phyloP scores from a whole-genome alignment of 352 stramenopile species.

The Phytophthora macrochlamydospora region DNA sequence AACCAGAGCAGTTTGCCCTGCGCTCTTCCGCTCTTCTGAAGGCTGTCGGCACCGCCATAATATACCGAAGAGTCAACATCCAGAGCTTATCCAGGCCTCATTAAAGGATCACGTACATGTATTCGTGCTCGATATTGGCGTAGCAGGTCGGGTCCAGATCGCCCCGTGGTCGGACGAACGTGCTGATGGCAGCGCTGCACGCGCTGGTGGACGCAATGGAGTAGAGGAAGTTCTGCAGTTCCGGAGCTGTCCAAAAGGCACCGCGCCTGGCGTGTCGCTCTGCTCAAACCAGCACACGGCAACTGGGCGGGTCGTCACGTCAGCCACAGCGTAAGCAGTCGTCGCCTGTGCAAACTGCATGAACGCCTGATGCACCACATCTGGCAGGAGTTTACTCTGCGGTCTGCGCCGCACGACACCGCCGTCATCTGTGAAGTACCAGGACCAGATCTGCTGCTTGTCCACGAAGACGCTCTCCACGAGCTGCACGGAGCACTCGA shows the following conservation, averaged over 20 bases:
- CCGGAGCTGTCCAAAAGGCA: slow-evolving; percentile 59
- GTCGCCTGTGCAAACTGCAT: slow-evolving; percentile 24
- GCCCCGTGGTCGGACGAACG: slow-evolving; percentile 67
- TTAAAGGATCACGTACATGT: slow-evolving; percentile 43
- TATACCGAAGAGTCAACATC: too few relatives aligned
- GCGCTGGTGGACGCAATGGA: slow-evolving; percentile 41
- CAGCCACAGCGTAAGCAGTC: background rate
- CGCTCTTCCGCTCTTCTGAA: slow-evolving; percentile 62
- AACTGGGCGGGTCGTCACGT: slow-evolving; percentile 31
- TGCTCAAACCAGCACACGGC: slow-evolving; percentile 76
- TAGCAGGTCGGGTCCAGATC: slow-evolving; percentile 69
- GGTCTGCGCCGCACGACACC: slow-evolving; percentile 61
- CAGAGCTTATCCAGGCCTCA: too few relatives aligned
- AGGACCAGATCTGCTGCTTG: slow-evolving; percentile 81
- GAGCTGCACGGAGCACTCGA: slow-evolving; percentile 54
- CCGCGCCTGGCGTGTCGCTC: slow-evolving; percentile 37
- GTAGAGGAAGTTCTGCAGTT: slow-evolving; percentile 55
- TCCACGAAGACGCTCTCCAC: slow-evolving; percentile 79
- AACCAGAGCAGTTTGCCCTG: slow-evolving; percentile 75
- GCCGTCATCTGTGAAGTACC: slow-evolving; percentile 62
- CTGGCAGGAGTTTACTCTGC: slow-evolving; percentile 50
- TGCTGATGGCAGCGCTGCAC: slow-evolving; percentile 50
- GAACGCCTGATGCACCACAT: slow-evolving; percentile 51
- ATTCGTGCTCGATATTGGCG: slow-evolving; percentile 82
- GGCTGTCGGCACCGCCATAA: slow-evolving; percentile 18